Base-by-base conservation (phyloP, 2,329 filamentous ascomycete species). In the Xylaria sp. region DNA sequence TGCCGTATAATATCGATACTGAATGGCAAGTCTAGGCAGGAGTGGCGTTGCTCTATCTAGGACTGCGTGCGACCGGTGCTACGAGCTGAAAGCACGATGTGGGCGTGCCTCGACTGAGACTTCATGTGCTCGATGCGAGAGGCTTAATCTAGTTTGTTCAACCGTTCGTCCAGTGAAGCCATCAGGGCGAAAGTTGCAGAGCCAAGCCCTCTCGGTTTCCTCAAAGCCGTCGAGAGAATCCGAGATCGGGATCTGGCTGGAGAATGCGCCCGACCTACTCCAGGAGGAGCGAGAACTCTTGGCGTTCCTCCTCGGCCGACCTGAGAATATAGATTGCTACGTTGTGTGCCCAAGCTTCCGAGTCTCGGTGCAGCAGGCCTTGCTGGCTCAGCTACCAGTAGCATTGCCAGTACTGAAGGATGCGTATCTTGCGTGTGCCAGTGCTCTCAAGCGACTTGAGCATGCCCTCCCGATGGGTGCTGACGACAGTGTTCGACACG, bases 341-440 rank as follows among this genome's bases (percentile, higher is more conserved):
- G 69, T 75, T 10, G 72, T 73, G 12, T 66, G 69, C 63, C 63
- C 74, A 2, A 69, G 71, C 57, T 77, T 76, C 63, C 69, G 71
- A 71, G 68, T 55, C 46, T 70, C 28, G 18, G 48, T 73, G 59
- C 72, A 72, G 56, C 68, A 65, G 15, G 72, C 70, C 10, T 60
- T 77, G 6, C 54, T 59, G 1, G 33, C 66, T n/a, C 71, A 58
- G 18, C 58, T 76, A 25, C 66, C 58, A 52, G 62, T 62, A 62
- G 67, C 72, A 13, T 54, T 67, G 18, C 71, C 72, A 15, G n/a
- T 73, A 20, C 70, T 77, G 48, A 77, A 74, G 54, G 72, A 77
- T 72, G 75, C 75, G 8, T 74, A 70, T 59, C 73, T 77, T 23
- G 75, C 75, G 36, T 77, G 64, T 74, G 75, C 75, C 52, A 58